Evolutionary conservation across 2,329 filamentous ascomycete species (phyloP).

Genomic region (Claviceps sp.): DNA sequence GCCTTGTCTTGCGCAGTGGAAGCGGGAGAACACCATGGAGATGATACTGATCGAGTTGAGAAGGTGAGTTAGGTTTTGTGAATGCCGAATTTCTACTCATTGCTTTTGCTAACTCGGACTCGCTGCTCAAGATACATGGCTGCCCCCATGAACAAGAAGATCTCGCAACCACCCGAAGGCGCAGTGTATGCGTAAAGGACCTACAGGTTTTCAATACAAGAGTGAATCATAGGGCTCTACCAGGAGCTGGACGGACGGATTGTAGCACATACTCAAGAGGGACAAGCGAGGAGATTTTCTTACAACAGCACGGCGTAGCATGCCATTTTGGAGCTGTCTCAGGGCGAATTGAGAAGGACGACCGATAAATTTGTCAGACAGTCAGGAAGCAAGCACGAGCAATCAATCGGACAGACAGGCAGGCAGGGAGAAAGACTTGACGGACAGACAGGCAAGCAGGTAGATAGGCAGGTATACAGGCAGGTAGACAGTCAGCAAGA

Average conservation of each 20-base stretch:
- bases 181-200: slow-evolving; percentile 31
- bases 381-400: too few relatives aligned
- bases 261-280: not conserved
- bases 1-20: slow-evolving; percentile 80
- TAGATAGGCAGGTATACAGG: too few relatives aligned
- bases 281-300: not conserved
- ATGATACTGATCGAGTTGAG: slow-evolving; percentile 78
- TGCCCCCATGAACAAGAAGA: slow-evolving; percentile 80
- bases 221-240: too few relatives aligned
- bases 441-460: too few relatives aligned
- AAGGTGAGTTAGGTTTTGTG: slow-evolving; percentile 34
- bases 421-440: too few relatives aligned
- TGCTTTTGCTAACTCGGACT: not conserved
- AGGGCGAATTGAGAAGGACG: too few relatives aligned
- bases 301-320: too few relatives aligned
- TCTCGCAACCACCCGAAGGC: slow-evolving; percentile 84
- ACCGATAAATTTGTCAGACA: too few relatives aligned
- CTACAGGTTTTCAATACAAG: not conserved
- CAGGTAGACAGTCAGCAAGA: too few relatives aligned
- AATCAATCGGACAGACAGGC: too few relatives aligned
- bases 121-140: slow-evolving; percentile 79
- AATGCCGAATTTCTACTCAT: slow-evolving; percentile 20
- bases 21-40: slow-evolving; percentile 88
- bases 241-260: too few relatives aligned
- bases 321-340: not conserved